Conservation (phyloP, 441 rosid species). For the Pelargonium fulgidum region DNA sequence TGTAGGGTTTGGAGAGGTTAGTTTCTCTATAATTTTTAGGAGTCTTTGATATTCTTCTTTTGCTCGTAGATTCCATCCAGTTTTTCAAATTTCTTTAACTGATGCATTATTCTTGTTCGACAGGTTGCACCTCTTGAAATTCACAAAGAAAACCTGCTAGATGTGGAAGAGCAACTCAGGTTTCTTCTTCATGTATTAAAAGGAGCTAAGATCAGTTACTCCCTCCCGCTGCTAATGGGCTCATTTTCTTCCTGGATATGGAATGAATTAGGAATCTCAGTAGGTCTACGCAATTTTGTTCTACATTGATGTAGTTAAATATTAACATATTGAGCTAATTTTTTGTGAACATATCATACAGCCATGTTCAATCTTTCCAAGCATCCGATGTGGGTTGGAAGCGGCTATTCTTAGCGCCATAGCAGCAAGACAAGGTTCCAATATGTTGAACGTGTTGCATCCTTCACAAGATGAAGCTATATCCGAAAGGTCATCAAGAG, state of each 20-base stretch:
- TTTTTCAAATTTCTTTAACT: not conserved
- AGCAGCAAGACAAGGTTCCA: conserved; percentile 53
- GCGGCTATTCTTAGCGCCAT: conserved; percentile 81
- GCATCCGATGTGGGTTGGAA: conserved; percentile 94
- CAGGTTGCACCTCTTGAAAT: conserved; percentile 93
- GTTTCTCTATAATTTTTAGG: conserved; percentile 19
- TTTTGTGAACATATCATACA: conserved; percentile 24
- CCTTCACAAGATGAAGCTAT: conserved; percentile 33
- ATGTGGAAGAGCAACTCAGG: conserved; percentile 79
- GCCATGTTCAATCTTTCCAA: conserved; percentile 75
- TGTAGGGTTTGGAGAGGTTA: conserved; percentile 85
- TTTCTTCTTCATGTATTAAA: conserved; percentile 50
- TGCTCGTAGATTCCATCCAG: not conserved
- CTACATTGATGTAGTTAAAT: not conserved
- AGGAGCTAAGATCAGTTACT: conserved; percentile 50
- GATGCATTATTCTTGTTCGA: conserved; percentile 18
- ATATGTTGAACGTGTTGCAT: conserved; percentile 46
- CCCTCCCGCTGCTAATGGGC: conserved; percentile 60
- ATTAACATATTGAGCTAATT: not conserved
- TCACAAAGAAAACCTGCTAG: conserved; percentile 55
- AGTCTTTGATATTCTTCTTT: not conserved
- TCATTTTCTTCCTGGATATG: conserved; percentile 83
- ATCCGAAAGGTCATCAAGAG: conserved; percentile 36
- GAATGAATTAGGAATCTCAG: conserved; percentile 68
- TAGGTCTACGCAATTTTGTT: conserved; percentile 25